Evolutionary conservation across 305 asterid genomes (phyloP).

Genomic region (Fraxinus platypoda): DNA sequence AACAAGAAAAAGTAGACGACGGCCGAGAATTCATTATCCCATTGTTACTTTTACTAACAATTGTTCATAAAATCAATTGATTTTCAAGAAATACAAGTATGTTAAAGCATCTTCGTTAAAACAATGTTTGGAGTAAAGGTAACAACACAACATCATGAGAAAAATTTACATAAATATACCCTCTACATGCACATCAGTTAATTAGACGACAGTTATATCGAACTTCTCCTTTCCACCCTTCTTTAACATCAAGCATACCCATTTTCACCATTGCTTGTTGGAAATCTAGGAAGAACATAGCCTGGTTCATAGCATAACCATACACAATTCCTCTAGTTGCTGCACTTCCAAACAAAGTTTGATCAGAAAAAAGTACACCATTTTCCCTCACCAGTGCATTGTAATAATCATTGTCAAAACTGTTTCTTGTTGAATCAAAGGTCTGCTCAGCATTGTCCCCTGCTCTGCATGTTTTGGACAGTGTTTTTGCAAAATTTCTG

Average conservation of each 20-base stretch:
- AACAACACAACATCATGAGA: background rate
- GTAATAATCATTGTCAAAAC: conserved; percentile 67
- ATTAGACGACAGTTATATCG: conserved; percentile 50
- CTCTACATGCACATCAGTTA: conserved; percentile 34
- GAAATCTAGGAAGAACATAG: conserved; percentile 78
- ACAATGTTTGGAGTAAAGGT: background rate
- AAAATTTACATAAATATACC: background rate
- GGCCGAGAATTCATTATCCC: background rate
- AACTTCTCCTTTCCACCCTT: conserved; percentile 69
- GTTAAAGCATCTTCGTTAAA: background rate
- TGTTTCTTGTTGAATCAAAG: conserved; percentile 53
- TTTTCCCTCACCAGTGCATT: conserved; percentile 45
- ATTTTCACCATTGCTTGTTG: conserved; percentile 75
- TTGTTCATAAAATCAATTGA: background rate
- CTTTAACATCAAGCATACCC: conserved; percentile 71
- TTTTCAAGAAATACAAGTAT: background rate
- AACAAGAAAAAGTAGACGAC: background rate
- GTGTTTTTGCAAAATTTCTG: conserved; percentile 48
- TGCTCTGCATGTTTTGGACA: conserved; percentile 54
- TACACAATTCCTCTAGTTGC: conserved; percentile 57
- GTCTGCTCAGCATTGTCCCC: conserved; percentile 75
- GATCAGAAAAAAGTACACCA: conserved; percentile 81
- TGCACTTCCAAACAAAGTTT: conserved; percentile 51
- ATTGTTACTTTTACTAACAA: background rate
- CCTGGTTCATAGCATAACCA: conserved; percentile 64